Conservation (phyloP, 768 basidiomycete species). For the Rhizopogon salebrosus region DNA sequence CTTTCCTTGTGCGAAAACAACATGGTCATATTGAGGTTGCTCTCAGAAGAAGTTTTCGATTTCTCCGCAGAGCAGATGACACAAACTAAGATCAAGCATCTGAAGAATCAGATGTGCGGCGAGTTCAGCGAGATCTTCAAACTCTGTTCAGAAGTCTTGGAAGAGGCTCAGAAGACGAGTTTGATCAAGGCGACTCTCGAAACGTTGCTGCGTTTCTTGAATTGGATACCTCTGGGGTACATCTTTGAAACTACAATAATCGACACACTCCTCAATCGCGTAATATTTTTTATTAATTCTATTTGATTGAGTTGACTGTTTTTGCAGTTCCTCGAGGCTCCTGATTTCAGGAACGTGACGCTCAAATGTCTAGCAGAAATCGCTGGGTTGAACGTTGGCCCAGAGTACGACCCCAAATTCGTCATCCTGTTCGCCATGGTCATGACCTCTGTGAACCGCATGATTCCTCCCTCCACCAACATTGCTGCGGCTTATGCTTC, state of each 20-base stretch:
- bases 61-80: constrained; percentile 99
- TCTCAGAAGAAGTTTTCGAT: constrained; percentile 99
- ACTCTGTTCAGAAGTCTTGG: constrained; percentile 92
- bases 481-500: constrained; percentile 89
- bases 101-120: constrained; percentile 98
- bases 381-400: constrained; percentile 87
- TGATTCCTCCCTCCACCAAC: constrained; percentile 94
- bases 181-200: constrained; percentile 93
- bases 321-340: constrained; percentile 88
- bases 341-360: constrained; percentile 96
- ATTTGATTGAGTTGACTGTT: constrained; percentile 6
- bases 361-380: constrained; percentile 97
- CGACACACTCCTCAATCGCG: constrained; percentile 85
- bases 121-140: constrained; percentile 98
- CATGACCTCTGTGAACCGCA: constrained; percentile 94
- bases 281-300: constrained; percentile 38
- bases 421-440: constrained; percentile 97
- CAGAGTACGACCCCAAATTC: constrained; percentile 98
- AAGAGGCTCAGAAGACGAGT: constrained; percentile 94
- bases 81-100: constrained; percentile 92
- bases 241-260: constrained; percentile 99
- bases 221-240: constrained; percentile 98
- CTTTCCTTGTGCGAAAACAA: constrained; percentile 98
- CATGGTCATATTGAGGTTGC: constrained; percentile 94
- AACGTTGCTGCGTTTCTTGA: constrained; percentile 91